A percentile compares a stretch with the other conserved stretches of the same genome.
phyloP scores from a whole-genome alignment of 768 basidiomycete genomes.

The Mycena rosella region DNA sequence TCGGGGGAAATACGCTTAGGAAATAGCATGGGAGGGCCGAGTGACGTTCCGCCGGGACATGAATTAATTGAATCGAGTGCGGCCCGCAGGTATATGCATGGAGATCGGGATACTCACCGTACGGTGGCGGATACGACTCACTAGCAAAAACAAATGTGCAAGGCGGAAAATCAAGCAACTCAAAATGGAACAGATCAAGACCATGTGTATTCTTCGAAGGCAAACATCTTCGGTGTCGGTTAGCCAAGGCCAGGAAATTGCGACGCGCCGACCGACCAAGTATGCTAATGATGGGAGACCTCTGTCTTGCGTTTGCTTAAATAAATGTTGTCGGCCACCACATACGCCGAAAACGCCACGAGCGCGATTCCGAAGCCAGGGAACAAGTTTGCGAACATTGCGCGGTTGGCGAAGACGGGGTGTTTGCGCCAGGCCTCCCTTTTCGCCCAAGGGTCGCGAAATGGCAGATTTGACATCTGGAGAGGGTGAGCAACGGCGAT shows the following conservation, averaged over 20 bases:
- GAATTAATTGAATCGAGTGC: not conserved
- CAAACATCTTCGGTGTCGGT: constrained; percentile 16
- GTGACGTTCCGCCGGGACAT: not conserved
- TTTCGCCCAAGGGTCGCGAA: constrained; percentile 95
- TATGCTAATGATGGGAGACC: constrained; percentile 43
- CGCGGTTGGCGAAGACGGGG: constrained; percentile 87
- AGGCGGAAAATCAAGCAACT: not conserved
- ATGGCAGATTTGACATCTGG: constrained; percentile 75
- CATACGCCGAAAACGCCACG: constrained; percentile 93
- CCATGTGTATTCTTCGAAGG: constrained; percentile 6
- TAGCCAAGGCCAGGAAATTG: not conserved
- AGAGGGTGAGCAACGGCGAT: constrained; percentile 18
- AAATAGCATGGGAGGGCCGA: not conserved
- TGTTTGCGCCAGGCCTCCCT: constrained; percentile 93
- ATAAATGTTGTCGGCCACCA: constrained; percentile 83
- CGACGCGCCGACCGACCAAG: constrained; percentile 7
- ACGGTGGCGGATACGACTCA: not conserved
- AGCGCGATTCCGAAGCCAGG: constrained; percentile 96
- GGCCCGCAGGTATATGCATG: not conserved
- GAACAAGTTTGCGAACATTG: constrained; percentile 92
- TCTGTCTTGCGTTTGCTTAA: constrained; percentile 50
- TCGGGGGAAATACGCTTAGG: too few relatives aligned
- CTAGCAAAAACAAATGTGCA: not conserved
- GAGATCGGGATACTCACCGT: not conserved
- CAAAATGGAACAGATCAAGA: not conserved